These are phyloP conservation scores for Aspergillus sclerotiicarbonarius DNA, from an alignment of 495 filamentous ascomycete genomes.

Conservation along the genomic window DNA sequence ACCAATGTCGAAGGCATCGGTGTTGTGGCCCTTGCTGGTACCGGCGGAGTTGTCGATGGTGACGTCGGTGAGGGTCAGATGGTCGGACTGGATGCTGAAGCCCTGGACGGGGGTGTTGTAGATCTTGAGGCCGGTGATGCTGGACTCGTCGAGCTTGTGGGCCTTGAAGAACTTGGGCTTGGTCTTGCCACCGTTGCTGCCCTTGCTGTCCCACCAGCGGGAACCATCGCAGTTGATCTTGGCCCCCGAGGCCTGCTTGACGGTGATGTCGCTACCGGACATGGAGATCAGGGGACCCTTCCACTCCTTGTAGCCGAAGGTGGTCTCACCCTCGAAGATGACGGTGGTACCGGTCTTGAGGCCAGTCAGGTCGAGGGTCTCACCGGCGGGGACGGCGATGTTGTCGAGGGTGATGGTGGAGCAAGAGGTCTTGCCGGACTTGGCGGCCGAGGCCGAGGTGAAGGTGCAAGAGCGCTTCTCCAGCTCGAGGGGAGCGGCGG, in stretches of 20 bases:
- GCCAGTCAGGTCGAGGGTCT: constrained; percentile 49
- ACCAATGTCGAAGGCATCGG: constrained; percentile 67
- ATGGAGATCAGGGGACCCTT: constrained; percentile 47
- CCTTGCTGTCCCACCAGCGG: constrained; percentile 47
- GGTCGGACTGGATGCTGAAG: constrained; percentile 53
- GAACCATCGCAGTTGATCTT: constrained; percentile 43
- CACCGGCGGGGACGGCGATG: constrained; percentile 50
- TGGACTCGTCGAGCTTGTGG: constrained; percentile 37
- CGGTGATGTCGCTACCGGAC: constrained; percentile 46
- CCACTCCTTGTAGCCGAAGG: constrained; percentile 56
- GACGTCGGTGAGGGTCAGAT: constrained; percentile 51
- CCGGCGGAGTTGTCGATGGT: constrained; percentile 62
- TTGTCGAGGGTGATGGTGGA: constrained; percentile 47
- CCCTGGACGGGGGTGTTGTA: constrained; percentile 63
- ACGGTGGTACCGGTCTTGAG: constrained; percentile 46
- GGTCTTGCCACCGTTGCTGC: constrained; percentile 47
- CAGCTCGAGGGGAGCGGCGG: background rate
- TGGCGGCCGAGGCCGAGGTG: background rate
- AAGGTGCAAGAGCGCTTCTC: constrained; percentile 5
- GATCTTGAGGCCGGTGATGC: constrained; percentile 46
- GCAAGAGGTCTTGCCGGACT: constrained; percentile 42
- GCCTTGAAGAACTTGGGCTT: constrained; percentile 54
- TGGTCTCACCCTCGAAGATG: constrained; percentile 51
- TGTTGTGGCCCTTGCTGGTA: constrained; percentile 57
- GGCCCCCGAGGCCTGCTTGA: constrained; percentile 41